Base-by-base conservation (phyloP, 108 stramenopile genomes). In the Cyclotella baltica region DNA sequence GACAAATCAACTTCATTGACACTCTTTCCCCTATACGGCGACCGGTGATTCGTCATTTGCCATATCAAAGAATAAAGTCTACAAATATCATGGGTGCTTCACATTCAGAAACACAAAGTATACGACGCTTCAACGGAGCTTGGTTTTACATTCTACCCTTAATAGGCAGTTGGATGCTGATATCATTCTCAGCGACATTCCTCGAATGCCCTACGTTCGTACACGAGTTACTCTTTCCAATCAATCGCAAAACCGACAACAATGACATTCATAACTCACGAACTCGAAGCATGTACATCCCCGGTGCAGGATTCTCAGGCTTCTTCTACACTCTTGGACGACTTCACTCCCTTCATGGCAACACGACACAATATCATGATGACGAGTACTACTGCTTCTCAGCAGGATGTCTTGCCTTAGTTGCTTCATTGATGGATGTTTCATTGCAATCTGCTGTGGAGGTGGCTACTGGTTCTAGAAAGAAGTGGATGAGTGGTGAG, bases 291-390 rank as follows among this genome's bases (percentile, higher is more conserved):
- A 47, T 90, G 29, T 93, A 85, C 66, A 88, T 90, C 23, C 86
- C 85, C 22, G 92, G 92, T 13, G 89, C 83, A 10, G 92, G 92
- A 0, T 93, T 93, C 65, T 85, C 85, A 1, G 90, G 92, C 29
- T 93, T 89, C 75, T 93, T 89, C 79, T 93, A 87, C 65, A 85
- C 86, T 2, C 50, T 93, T 50, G 92, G 92, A 52, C 81, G 86
- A 46, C 62, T 81, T 58, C 63, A 75, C 9, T 38, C 68, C 56
- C 31, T 65, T 43, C 11, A 6, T 15, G 15, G 27, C 23, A 23
- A 47, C 25, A 47, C 19, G 3, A 20, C 20, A 70, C 11, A 23
- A 33, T 6, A 50, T 40, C 8, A 13, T 19, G 16, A 40, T 15
- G 40, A 79, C 40, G 63, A 76, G 30, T 86, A 78, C 52, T 81